Percentiles rank a stretch among this genome's conserved stretches.
These are phyloP conservation scores for Trichosporon ovoides DNA, from an alignment of 1,284 basidiomycete genomes.

Conservation along the genomic window DNA sequence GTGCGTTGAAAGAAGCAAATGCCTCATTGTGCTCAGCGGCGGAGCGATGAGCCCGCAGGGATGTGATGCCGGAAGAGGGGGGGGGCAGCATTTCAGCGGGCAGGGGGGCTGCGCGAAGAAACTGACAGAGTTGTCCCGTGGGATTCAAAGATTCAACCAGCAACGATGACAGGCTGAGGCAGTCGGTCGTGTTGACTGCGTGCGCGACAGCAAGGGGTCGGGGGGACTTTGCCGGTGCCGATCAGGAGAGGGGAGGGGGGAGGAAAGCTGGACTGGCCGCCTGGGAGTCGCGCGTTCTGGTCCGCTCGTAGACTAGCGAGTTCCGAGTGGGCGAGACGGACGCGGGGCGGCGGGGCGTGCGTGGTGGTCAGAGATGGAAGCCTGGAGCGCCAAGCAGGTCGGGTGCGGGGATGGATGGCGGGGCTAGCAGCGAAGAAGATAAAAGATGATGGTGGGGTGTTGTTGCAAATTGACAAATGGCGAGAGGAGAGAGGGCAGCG, in stretches of 20 bases:
- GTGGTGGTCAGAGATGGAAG: background rate
- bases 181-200: background rate
- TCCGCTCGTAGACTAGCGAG: background rate
- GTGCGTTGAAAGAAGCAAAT: background rate
- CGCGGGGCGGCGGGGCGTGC: background rate
- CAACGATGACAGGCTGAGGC: background rate
- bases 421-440: conserved; percentile 5
- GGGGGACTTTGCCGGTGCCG: background rate
- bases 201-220: background rate
- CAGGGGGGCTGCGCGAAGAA: background rate
- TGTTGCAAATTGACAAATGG: conserved; percentile 8
- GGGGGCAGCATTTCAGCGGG: background rate
- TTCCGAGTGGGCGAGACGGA: background rate
- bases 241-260: background rate
- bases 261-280: background rate
- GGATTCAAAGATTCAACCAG: background rate
- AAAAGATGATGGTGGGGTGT: conserved; percentile 11
- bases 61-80: background rate
- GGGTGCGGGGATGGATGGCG: conserved; percentile 4
- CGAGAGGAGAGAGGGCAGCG: conserved; percentile 2
- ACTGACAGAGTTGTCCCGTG: background rate
- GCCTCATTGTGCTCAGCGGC: background rate
- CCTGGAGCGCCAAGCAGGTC: background rate
- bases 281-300: background rate
- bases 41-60: conserved; percentile 1